phyloP scores from a whole-genome alignment of 306 rosid species.

The Clitoria ternatea region DNA sequence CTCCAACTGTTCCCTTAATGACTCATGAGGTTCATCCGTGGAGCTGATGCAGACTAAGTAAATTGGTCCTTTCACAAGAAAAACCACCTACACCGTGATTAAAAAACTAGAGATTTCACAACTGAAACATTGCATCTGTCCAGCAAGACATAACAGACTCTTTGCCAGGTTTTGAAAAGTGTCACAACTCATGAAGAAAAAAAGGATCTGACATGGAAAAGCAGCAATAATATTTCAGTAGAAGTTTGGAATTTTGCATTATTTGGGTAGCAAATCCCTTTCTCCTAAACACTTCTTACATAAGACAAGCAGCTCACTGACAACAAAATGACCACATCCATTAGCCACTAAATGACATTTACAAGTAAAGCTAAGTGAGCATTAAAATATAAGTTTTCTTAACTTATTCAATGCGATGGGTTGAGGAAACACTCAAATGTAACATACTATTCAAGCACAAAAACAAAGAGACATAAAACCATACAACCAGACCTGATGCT shows the following conservation, averaged over 20 bases:
- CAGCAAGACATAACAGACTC: not conserved
- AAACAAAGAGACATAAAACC: not conserved
- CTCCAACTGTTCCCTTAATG: conserved; percentile 86
- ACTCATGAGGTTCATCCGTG: conserved; percentile 93
- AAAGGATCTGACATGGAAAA: not conserved
- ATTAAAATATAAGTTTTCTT: not conserved
- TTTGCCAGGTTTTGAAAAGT: not conserved
- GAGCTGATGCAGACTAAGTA: conserved; percentile 95
- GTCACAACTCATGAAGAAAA: not conserved
- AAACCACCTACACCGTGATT: conserved; percentile 63
- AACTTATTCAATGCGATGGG: not conserved
- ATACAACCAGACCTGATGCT: conserved; percentile 67
- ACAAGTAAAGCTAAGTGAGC: not conserved
- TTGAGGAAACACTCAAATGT: not conserved
- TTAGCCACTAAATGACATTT: not conserved
- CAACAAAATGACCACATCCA: not conserved
- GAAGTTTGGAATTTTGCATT: not conserved
- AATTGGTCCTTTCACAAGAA: conserved; percentile 98
- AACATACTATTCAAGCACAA: conserved; percentile 1
- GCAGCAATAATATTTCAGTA: not conserved
- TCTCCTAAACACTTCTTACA: not conserved
- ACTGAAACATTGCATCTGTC: not conserved
- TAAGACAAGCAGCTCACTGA: not conserved
- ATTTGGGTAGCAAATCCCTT: not conserved
- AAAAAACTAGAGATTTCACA: not conserved